Evolutionary conservation across 805 yeast species (phyloP).

Genomic region (Metschnikowia cubensis): DNA sequence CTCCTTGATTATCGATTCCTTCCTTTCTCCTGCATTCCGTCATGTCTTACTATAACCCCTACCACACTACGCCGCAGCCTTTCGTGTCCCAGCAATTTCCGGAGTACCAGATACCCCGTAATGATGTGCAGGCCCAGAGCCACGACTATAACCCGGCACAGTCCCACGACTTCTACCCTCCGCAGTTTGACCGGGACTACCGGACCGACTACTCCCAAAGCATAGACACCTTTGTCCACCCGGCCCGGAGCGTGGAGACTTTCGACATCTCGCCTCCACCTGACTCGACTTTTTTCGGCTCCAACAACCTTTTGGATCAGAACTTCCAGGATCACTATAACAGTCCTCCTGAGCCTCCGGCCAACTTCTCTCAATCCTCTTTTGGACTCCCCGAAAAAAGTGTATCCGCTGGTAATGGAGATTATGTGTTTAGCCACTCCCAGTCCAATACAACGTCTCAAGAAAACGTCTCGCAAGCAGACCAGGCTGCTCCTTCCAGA

Average conservation of each 20-base stretch:
- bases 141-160: neutral
- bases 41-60: slow-evolving; percentile 43
- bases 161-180: neutral
- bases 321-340: neutral
- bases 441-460: neutral
- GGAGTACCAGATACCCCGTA: neutral
- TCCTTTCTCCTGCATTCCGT: slow-evolving; percentile 5
- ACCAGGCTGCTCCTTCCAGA: slow-evolving; percentile 57
- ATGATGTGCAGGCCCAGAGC: neutral
- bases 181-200: neutral
- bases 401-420: neutral
- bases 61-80: slow-evolving; percentile 35
- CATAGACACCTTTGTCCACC: slow-evolving; percentile 1
- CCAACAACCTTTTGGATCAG: neutral
- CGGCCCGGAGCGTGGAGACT: neutral
- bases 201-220: neutral
- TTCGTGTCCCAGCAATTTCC: slow-evolving; percentile 8
- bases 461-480: neutral
- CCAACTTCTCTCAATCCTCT: neutral
- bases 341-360: neutral
- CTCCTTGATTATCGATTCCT: neutral
- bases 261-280: neutral
- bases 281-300: neutral
- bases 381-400: neutral
- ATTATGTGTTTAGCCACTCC: neutral